Evolutionary conservation across 2,329 filamentous ascomycete species (phyloP).

Genomic region (Xylariaceae sp.): DNA sequence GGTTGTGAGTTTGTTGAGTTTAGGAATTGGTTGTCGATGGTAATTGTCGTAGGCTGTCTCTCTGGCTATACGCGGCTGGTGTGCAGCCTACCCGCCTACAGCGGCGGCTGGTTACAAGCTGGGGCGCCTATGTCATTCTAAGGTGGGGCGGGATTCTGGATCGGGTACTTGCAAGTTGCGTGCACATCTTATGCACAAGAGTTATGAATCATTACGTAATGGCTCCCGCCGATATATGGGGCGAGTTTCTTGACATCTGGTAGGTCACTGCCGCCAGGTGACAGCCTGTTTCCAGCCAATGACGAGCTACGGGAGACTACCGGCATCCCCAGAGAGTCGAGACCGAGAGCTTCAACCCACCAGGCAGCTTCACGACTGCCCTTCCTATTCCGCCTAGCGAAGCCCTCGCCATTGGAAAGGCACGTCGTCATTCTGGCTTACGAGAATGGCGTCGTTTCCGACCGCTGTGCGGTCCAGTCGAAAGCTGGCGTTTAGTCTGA

Average conservation of each 20-base stretch:
- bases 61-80: slow-evolving; percentile 36
- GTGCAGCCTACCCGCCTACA: slow-evolving; percentile 35
- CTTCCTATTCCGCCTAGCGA: slow-evolving; percentile 15
- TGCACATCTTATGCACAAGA: too few species aligned
- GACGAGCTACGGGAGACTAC: slow-evolving; percentile 5
- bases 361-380: slow-evolving; percentile 4
- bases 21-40: slow-evolving; percentile 8
- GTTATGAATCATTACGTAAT: too few species aligned
- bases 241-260: neutral
- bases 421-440: slow-evolving; percentile 31
- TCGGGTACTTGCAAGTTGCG: neutral
- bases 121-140: neutral
- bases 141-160: too few species aligned
- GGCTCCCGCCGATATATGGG: neutral
- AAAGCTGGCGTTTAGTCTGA: slow-evolving; percentile 40
- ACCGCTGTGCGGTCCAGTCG: slow-evolving; percentile 50
- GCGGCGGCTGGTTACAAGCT: neutral
- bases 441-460: slow-evolving; percentile 53
- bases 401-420: slow-evolving; percentile 29
- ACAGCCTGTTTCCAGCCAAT: slow-evolving; percentile 8
- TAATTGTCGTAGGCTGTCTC: neutral
- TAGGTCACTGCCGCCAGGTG: slow-evolving; percentile 3
- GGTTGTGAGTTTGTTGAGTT: slow-evolving; percentile 13
- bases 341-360: slow-evolving; percentile 24
- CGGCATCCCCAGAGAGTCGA: too few species aligned